phyloP scores from a whole-genome alignment of 257 asterid genomes.

The Penstemon newberryi region DNA sequence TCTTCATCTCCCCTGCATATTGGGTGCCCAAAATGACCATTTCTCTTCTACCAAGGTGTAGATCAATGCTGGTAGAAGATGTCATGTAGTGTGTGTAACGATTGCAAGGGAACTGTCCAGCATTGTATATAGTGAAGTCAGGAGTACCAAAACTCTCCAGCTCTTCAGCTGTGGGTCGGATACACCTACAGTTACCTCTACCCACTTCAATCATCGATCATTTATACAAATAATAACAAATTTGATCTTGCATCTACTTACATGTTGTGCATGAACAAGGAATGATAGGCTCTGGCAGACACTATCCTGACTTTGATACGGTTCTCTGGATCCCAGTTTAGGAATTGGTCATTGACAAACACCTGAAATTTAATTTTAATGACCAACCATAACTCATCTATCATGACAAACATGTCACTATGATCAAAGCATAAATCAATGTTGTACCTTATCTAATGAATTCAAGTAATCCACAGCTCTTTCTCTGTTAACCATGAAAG shows the following conservation, averaged over 20 bases:
- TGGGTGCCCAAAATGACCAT: constrained; percentile 99
- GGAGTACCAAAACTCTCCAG: constrained; percentile 98
- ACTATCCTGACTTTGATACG: constrained; percentile 96
- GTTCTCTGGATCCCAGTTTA: constrained; percentile 90
- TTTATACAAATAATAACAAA: constrained; percentile 36
- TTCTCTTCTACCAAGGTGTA: constrained; percentile 83
- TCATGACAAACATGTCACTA: not conserved
- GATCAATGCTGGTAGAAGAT: constrained; percentile 97
- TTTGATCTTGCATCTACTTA: constrained; percentile 26
- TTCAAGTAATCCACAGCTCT: constrained; percentile 96
- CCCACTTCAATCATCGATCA: constrained; percentile 58
- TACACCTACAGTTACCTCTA: constrained; percentile 68
- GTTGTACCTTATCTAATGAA: constrained; percentile 80
- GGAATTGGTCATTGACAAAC: constrained; percentile 87
- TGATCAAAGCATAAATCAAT: constrained; percentile 4
- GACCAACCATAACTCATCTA: not conserved
- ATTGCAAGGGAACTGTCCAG: constrained; percentile 98
- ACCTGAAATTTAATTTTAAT: constrained; percentile 48
- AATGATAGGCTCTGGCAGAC: constrained; percentile 95
- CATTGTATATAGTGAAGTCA: constrained; percentile 99
- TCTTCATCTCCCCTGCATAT: constrained; percentile 99
- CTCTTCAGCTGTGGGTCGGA: constrained; percentile 98
- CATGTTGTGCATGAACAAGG: constrained; percentile 65
- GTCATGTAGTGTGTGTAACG: constrained; percentile 99
- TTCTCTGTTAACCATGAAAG: constrained; percentile 94